A percentile compares a stretch with the other conserved stretches of the same genome.
These are phyloP conservation scores for Asterella californica DNA, from an alignment of 225 moss, liverwort and hornwort genomes.

Conservation along the genomic window DNA sequence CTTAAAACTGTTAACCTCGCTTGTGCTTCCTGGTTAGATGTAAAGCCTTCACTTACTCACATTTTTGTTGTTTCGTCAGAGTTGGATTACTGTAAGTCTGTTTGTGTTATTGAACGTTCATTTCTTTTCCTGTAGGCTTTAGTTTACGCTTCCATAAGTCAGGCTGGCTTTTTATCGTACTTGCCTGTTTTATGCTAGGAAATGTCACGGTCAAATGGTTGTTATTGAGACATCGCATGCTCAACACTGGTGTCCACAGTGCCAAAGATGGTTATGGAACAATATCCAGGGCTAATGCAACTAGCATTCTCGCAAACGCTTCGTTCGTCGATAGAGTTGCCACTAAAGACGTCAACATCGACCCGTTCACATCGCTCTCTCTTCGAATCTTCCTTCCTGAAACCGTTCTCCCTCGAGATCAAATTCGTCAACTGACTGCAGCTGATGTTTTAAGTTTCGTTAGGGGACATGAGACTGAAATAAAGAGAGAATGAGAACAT, in stretches of 20 bases:
- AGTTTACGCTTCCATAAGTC: too few species aligned
- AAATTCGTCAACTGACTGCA: conserved; percentile 47
- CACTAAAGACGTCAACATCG: conserved; percentile 76
- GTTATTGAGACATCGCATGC: conserved; percentile 72
- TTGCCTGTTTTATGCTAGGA: too few species aligned
- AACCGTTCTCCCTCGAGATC: conserved; percentile 60
- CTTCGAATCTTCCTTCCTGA: conserved; percentile 82
- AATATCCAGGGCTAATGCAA: conserved; percentile 48
- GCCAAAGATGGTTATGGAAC: conserved; percentile 54
- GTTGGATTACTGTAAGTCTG: too few species aligned
- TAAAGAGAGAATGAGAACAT: conserved; percentile 45
- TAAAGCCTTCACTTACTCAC: too few species aligned
- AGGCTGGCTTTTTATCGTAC: too few species aligned
- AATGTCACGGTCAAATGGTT: too few species aligned
- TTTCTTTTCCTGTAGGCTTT: too few species aligned
- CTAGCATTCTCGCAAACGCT: conserved; percentile 60
- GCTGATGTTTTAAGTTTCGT: conserved; percentile 48
- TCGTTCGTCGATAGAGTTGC: conserved; percentile 88
- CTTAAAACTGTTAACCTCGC: too few species aligned
- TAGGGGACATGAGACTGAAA: conserved; percentile 35
- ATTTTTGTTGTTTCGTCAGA: too few species aligned
- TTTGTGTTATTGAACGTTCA: too few species aligned
- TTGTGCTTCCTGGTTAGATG: too few species aligned
- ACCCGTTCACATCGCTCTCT: conserved; percentile 78
- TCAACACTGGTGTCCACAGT: conserved; percentile 42